Evolutionary conservation across 257 asterid species (phyloP), one percentile per base, ranked within the genome.

Genomic region (Solanum bulbocastanum): DNA sequence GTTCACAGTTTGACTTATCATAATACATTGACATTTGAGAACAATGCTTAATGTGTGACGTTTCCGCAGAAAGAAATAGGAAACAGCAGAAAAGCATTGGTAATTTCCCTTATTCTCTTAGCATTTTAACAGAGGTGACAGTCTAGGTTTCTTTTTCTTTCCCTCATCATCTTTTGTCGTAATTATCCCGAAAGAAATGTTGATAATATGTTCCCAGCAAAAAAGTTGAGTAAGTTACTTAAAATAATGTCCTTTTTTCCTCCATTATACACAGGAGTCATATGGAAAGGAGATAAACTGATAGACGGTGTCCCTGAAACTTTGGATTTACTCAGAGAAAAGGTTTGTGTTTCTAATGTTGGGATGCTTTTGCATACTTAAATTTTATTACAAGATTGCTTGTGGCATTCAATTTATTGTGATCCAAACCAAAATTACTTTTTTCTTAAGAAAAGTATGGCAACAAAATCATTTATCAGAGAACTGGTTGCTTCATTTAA

Each of bases 301-400:
- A 97, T 97, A 40, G 98, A 95, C 82, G 98, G 99, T 72, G 99
- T 97, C 87, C 99, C 99, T 25, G 99, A 97, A 92, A 97, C 99
- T 81, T 97, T 97, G 73, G 99, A 96, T 92, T 84, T 97, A 95
- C 98, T 97, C 88, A 93, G 99, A 52, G 88, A 98, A 87, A 97
- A 93, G 98, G 99, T 96, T 84, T 87, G 92, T 18, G 66, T 68
- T 90, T 79, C 56, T 22, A 33, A 22, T 49, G n/a, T 71, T 88
- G 23, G 72, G 15, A 33, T 13, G 46, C 16, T 71, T 71, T 60
- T 13, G 49, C 9, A 9, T 39, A 62, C 22, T 76, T 35, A 60
- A 35, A 36, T 40, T 78, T 76, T 15, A 72, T 37, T 36, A 22
- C 83, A 36, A 36, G 33, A 22, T 81, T 81, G 5, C 30, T 81